phyloP scores from a whole-genome alignment of 495 filamentous ascomycete species.

The Gamarada debralockiae region DNA sequence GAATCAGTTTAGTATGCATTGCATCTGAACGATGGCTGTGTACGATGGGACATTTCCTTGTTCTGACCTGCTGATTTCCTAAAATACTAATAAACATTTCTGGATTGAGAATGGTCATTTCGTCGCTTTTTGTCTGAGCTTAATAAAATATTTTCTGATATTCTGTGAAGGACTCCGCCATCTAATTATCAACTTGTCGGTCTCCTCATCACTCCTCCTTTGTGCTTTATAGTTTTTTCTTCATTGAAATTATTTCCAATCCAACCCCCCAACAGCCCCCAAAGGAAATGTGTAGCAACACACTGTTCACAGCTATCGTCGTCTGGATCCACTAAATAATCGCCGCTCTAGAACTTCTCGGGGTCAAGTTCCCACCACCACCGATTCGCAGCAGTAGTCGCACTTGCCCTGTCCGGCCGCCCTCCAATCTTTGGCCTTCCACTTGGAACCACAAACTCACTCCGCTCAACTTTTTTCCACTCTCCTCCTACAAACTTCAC shows the following conservation, averaged over 20 bases:
- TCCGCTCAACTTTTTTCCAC: not conserved
- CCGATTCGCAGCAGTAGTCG: not conserved
- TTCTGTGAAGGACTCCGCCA: too few species aligned
- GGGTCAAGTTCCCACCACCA: too few species aligned
- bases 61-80: conserved; percentile 1
- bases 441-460: not conserved
- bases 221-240: too few species aligned
- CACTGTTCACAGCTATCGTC: not conserved
- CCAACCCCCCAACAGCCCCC: too few species aligned
- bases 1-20: conserved; percentile 7
- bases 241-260: too few species aligned
- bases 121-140: not conserved
- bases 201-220: too few species aligned
- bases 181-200: too few species aligned
- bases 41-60: conserved; percentile 1
- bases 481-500: not conserved
- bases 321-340: not conserved
- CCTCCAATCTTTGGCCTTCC: not conserved
- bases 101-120: too few species aligned
- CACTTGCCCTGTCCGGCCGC: conserved; percentile 2
- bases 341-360: conserved; percentile 4
- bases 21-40: conserved; percentile 4
- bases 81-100: not conserved
- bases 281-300: not conserved
- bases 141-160: not conserved